phyloP scores from a whole-genome alignment of 306 rosid species.

The Luffa aegyptiaca region DNA sequence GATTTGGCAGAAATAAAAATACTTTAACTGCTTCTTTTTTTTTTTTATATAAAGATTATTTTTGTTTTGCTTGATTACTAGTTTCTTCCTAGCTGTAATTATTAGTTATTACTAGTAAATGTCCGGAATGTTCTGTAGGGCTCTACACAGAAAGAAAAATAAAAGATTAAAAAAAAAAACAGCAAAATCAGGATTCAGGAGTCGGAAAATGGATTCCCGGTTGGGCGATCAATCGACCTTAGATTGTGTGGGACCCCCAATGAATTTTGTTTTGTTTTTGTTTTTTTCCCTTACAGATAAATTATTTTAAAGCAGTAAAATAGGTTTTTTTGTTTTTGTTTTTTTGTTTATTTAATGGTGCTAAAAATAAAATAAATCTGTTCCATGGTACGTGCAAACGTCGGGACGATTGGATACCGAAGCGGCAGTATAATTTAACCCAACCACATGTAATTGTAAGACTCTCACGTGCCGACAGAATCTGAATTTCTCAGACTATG shows the following conservation, averaged over 20 bases:
- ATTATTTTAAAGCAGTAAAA: background rate
- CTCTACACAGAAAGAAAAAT: background rate
- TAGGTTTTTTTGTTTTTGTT: too few relatives aligned
- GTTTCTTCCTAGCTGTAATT: too few relatives aligned
- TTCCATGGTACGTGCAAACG: background rate
- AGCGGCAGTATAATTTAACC: background rate
- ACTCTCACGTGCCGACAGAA: background rate
- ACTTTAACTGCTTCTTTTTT: too few relatives aligned
- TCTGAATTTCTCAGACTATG: background rate
- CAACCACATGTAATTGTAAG: background rate
- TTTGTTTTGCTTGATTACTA: too few relatives aligned
- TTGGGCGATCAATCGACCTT: background rate
- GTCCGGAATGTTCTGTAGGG: background rate
- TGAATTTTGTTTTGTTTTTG: background rate
- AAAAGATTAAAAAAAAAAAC: background rate
- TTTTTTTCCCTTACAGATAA: background rate
- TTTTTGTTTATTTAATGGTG: background rate
- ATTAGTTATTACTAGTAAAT: background rate
- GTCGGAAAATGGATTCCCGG: background rate
- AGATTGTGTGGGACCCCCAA: background rate
- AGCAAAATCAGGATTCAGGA: background rate
- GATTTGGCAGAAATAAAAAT: too few relatives aligned
- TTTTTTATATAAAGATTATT: too few relatives aligned
- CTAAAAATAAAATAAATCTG: background rate
- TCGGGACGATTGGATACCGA: background rate